Evolutionary conservation across 192 early-diverging fungal genomes (phyloP), one percentile per base, ranked within the genome.

Genomic region (Backusella parvicylindrica): DNA sequence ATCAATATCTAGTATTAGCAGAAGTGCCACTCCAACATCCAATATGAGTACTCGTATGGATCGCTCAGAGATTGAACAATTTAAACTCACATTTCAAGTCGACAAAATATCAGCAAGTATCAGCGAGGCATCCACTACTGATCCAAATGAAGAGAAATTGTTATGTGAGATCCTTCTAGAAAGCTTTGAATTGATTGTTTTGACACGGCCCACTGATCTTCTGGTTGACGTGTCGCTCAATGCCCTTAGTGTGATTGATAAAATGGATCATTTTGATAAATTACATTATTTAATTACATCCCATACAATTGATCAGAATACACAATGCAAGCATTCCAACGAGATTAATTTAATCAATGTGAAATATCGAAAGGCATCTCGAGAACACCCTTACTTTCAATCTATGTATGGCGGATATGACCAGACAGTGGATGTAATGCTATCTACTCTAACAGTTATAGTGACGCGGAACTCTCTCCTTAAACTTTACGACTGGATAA

Each of bases 241-340:
- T 16, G 86, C 93, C 15, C 81, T 97, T 13, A 86, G 84, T 30
- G 87, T 96, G 6, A 89, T 93, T 33, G 95, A 97, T 84, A 81
- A 81, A 50, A 80, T 89, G 60, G 86, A 84, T 12, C 78, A 68
- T 21, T 69, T 70, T 21, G 73, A 84, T 18, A 83, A 82, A n/a
- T 90, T 87, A 65, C 81, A 76, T 3, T 89, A 92, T 72, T 69
- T 94, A 56, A 76, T 92, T 56, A 81, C 86, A 4, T 89, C 87
- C 6, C 80, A 86, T 11, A 47, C 75, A 73, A 68, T 80, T 74
- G 60, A 75, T 64, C 1, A 83, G 23, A n/a, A 43, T 77, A 31
- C 85, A 73, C 26, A 83, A 84, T 64, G 84, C 77, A 4, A 30
- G 0, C 21, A 18, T 4, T 9, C 16, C 1, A 30, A 31, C 9